Evolutionary conservation across 1,284 basidiomycete genomes (phyloP).

Genomic region (Apiotrichum laibachii): DNA sequence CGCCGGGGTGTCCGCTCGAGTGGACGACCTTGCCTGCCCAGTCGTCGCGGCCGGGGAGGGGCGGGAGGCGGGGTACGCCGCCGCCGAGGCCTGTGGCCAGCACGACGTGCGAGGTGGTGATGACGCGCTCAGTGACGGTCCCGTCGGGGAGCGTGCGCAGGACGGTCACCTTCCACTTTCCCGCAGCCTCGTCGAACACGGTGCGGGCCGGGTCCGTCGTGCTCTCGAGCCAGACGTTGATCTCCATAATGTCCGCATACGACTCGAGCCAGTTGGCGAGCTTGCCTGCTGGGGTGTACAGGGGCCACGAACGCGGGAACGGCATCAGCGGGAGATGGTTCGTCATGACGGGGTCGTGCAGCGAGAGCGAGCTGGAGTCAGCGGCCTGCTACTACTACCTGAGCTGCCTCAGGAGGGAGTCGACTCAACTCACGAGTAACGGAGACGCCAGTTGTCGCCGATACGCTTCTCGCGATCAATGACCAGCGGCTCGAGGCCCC

Average conservation of each 20-base stretch:
- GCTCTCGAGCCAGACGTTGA: conserved; percentile 65
- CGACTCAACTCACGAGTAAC: conserved; percentile 57
- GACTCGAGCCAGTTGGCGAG: conserved; percentile 67
- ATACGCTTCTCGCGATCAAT: conserved; percentile 59
- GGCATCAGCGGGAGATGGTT: conserved; percentile 36
- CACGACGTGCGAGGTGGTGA: conserved; percentile 56
- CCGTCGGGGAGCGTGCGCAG: conserved; percentile 50
- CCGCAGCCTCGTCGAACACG: conserved; percentile 53
- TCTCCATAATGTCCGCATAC: conserved; percentile 63
- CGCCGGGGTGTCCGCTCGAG: conserved; percentile 60
- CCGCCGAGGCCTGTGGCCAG: conserved; percentile 63
- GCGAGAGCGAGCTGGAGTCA: conserved; percentile 53
- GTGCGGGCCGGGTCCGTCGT: conserved; percentile 52
- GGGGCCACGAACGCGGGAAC: conserved; percentile 39
- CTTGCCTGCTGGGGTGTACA: conserved; percentile 51
- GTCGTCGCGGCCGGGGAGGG: conserved; percentile 51
- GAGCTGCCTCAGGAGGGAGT: too few species aligned
- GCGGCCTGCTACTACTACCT: too few species aligned
- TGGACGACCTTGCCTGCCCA: conserved; percentile 62
- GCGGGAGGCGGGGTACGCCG: conserved; percentile 56
- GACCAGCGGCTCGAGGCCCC: conserved; percentile 58
- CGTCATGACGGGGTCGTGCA: conserved; percentile 62
- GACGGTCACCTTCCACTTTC: conserved; percentile 61
- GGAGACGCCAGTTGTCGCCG: conserved; percentile 60
- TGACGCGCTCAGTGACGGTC: conserved; percentile 47